Evolutionary conservation across 2,329 filamentous ascomycete species (phyloP), one percentile per base, ranked within the genome.

Genomic region (Penicillium sp.): DNA sequence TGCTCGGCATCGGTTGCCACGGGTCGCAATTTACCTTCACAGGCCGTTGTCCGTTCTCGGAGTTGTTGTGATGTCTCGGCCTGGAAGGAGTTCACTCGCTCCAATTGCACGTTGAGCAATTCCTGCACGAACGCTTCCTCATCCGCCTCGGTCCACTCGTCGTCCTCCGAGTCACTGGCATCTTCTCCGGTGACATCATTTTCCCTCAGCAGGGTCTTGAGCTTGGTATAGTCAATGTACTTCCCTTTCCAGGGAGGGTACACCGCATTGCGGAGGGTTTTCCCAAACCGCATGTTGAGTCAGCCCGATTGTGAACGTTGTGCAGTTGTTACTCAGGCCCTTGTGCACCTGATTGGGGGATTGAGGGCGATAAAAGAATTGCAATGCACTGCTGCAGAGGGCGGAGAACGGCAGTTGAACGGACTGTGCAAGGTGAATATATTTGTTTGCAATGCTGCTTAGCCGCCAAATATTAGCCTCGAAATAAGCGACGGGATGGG

Each of bases 81-180:
- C 75, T 97, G 94, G 77, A 97, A 97, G 49, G 84, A 79, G 70
- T 93, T 89, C 58, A 97, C 93, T 78, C 97, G 97, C 68, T 97
- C 92, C 61, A 99, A 83, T 79, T 99, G 91, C 27, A 90, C 86
- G 70, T 96, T 97, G 75, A 97, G 87, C 63, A 97, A 84, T 79
- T 97, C 93, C 71, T 97, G 91, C 70, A 93, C 94, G 76, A 99
- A 99, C 34, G 84, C 85, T 70, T 89, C 90, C 81, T 97, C 94
- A 72, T 99, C 94, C 44, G 92, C 87, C 67, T 96, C 92, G 24
- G 92, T 96, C 94, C 94, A 99, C 39, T 75, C 67, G 55, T 85
- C 79, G 48, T 79, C 80, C 49, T 84, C 81, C 21, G 88, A 86
- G 48, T 74, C 71, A 56, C 74, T 75, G 31, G 67, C 71, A 60